These are phyloP conservation scores for Wickerhamiella qilinensis DNA, from an alignment of 805 yeast species.

Conservation along the genomic window DNA sequence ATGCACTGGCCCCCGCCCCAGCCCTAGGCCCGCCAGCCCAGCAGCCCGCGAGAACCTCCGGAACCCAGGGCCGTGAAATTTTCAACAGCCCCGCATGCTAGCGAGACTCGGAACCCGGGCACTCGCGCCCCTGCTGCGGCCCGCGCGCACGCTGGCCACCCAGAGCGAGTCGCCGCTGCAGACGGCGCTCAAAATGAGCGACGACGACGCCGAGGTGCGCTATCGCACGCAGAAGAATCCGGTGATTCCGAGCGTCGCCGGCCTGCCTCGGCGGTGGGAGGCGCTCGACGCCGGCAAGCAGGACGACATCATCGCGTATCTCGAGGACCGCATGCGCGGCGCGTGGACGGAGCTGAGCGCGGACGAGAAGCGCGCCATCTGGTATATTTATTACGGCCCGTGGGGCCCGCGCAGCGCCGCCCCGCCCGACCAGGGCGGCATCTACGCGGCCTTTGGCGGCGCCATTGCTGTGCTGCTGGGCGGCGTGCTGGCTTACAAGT, in stretches of 20 bases:
- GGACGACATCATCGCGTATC: constrained; percentile 22
- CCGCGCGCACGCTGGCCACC: no score
- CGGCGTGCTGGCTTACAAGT: constrained; percentile 17
- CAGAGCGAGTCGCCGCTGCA: constrained; percentile 15
- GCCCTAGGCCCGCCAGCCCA: no score
- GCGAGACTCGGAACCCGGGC: no score
- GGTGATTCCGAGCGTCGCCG: constrained; percentile 19
- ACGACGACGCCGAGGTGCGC: constrained; percentile 14
- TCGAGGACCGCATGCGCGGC: constrained; percentile 23
- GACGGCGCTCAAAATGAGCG: constrained; percentile 13
- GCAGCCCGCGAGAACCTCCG: no score
- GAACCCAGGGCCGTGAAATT: no score
- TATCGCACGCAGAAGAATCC: constrained; percentile 19
- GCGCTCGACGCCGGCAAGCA: constrained; percentile 22
- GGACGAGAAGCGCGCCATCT: constrained; percentile 21
- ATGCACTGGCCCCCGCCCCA: no score
- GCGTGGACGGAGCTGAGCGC: constrained; percentile 20
- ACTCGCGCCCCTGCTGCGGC: no score
- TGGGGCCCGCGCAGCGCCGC: constrained; percentile 22
- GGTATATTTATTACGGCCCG: constrained; percentile 21
- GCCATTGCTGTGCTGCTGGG: constrained; percentile 9
- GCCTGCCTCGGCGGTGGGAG: constrained; percentile 19
- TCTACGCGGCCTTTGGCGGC: constrained; percentile 14
- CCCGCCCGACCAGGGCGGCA: constrained; percentile 10
- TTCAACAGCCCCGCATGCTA: no score